Base-by-base conservation (phyloP, 2,329 filamentous ascomycete genomes). In the Exophiala aquamarina region DNA sequence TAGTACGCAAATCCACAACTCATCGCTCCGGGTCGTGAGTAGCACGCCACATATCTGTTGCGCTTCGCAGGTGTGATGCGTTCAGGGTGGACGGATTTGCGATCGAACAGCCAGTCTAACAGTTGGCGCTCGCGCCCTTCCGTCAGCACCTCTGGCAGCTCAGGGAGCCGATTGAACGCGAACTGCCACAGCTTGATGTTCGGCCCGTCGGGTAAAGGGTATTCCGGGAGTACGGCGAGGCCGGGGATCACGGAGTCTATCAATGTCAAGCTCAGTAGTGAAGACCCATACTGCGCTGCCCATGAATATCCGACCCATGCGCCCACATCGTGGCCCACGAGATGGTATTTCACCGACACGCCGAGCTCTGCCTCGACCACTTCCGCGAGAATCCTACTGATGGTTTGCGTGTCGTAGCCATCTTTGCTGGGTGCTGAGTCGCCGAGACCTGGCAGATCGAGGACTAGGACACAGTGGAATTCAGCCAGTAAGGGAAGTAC, bases 141-240 rank as follows among this genome's bases (percentile, higher is more conserved):
- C 9, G 52, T 57, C 19, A 62, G 34, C 13, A 59, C 54, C 23
- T 61, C 60, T 5, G 60, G 60, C 28, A 62, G 26, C 10, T 61
- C 59, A 1, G 59, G 59, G 17, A 62, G 55, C 5, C 55, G 52
- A 29, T 61, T 58, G 43, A 62, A 62, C 1, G 59, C 58, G 35
- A 62, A 61, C 45, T 61, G 60, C 58, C 59, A 62, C 4, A 62
- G 54, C 15, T 53, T 53, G 9, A 60, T 20, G 26, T 61, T 62
- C 9, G 50, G 44, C 23, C 46, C 41, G 23, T 53, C 19, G 14
- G 55, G 40, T 29, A 61, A 37, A 7, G 59, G 59, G 40, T 48
- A 59, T 18, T 52, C 29, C 9, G 56, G 41, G n/a, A 36, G 49
- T 1, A 56, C 44, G 20, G 55, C 10, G 38, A 58, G 53, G 3